Evolutionary conservation across 2,329 filamentous ascomycete genomes (phyloP).

Genomic region (Verticillium tricorpus): DNA sequence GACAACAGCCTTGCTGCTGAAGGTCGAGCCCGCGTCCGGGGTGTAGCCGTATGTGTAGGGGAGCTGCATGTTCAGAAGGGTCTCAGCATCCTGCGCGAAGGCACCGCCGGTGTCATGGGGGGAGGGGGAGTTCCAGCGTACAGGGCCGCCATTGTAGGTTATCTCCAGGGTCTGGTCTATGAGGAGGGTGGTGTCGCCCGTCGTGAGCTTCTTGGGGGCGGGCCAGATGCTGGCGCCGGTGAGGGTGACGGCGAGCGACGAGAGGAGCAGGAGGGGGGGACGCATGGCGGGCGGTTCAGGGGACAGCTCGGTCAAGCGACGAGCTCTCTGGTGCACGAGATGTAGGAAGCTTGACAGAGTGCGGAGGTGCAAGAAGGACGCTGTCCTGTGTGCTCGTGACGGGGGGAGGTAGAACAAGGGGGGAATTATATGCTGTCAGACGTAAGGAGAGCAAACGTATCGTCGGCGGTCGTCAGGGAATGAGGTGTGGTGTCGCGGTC

Average conservation of each 20-base stretch:
- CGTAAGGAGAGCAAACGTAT: not conserved
- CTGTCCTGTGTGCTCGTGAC: too few relatives aligned
- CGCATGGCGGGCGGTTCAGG: not conserved
- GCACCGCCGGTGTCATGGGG: constrained; percentile 7
- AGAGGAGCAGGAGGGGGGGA: not conserved
- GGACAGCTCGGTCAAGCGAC: not conserved
- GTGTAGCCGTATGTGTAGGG: constrained; percentile 41
- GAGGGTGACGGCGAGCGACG: not conserved
- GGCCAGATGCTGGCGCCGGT: constrained; percentile 42
- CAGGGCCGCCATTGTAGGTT: constrained; percentile 54
- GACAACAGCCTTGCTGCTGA: constrained; percentile 50
- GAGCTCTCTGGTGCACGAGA: not conserved
- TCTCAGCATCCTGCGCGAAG: constrained; percentile 25
- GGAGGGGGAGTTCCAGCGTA: constrained; percentile 39
- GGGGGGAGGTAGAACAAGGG: too few relatives aligned
- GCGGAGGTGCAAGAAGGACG: not conserved
- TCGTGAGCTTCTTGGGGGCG: constrained; percentile 43
- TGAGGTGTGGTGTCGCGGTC: not conserved
- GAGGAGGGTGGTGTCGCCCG: constrained; percentile 48
- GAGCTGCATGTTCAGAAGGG: constrained; percentile 36
- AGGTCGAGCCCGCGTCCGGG: constrained; percentile 29
- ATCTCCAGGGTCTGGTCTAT: constrained; percentile 47
- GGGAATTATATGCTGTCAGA: not conserved
- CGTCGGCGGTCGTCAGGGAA: not conserved
- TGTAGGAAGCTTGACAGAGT: not conserved